Base-by-base conservation (phyloP, 192 early-diverging fungal species). In the Mycoemilia scoparia region DNA sequence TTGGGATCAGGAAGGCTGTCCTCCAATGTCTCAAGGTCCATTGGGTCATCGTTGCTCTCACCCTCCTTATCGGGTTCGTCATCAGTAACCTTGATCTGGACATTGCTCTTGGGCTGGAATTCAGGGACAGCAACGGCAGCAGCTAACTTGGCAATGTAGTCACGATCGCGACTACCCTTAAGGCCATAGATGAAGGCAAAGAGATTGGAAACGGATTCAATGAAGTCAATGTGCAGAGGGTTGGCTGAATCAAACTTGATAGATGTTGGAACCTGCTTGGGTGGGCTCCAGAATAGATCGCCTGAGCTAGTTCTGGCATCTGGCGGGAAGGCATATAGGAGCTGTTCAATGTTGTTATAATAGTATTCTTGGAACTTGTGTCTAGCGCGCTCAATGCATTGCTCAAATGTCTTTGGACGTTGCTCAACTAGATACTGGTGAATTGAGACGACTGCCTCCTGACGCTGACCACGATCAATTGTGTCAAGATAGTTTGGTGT, bases 131-230 rank as follows among this genome's bases (percentile, higher is more conserved):
- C 41, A 10, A 86, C 57, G 3, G 52, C 62, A 0, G 52, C 51
- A 1, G 89, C 61, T 1, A 67, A 53, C 8, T 58, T 37, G 29
- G 60, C 62, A 66, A 91, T 78, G 18, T 70, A 59, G 31, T 79
- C 74, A 24, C 50, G 57, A 59, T 90, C 85, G 20, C 61, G 57
- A 54, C 72, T 70, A 54, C 78, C 85, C 50, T 82, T 79, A 36
- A 98, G 64, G 9, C 87, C 89, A 57, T 87, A 99, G 66, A 91
- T 96, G 63, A 81, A 90, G 0, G 95, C 95, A 29, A 87, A 80
- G 21, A 99, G 63, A 48, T 96, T 92, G 22, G 95, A 86, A 1
- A 80, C 85, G 5, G 82, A 64, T 24, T 89, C 58, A 41, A 99
- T 67, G 57, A 89, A 99, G 39, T 89, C 84, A 37, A 93, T 39